Conservation (phyloP, 306 rosid species). For the Rosa lucieae region DNA sequence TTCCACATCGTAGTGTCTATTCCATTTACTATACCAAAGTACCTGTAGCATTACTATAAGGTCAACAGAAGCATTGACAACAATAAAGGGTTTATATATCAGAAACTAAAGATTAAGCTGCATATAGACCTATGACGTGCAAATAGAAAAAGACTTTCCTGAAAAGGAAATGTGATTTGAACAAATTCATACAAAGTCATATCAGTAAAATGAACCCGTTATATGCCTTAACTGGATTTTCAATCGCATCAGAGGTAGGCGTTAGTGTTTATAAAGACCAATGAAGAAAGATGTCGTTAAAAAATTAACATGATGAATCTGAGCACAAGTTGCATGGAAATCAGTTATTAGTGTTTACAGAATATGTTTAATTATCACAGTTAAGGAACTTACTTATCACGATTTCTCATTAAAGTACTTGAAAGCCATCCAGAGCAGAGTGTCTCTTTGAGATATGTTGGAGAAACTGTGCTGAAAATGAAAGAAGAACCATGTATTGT, state of each 20-base stretch:
- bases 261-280: background rate
- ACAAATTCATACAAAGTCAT: background rate
- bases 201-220: background rate
- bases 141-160: background rate
- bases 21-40: constrained; percentile 42
- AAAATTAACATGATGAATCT: background rate
- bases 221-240: background rate
- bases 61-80: background rate
- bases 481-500: constrained; percentile 17
- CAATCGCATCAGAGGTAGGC: background rate
- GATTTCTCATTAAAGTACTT: constrained; percentile 28
- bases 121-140: background rate
- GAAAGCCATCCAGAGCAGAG: constrained; percentile 47
- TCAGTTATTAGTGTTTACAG: background rate
- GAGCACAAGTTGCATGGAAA: background rate
- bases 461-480: constrained; percentile 40
- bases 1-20: constrained; percentile 41
- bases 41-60: constrained; percentile 24
- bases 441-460: constrained; percentile 47
- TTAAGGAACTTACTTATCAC: constrained; percentile 34
- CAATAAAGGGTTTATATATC: background rate
- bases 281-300: background rate
- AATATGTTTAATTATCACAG: background rate
- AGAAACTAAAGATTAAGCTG: background rate
- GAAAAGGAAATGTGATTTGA: background rate